Evolutionary conservation across 176 grass and related monocot genomes (phyloP).

Genomic region (Carex parvula): DNA sequence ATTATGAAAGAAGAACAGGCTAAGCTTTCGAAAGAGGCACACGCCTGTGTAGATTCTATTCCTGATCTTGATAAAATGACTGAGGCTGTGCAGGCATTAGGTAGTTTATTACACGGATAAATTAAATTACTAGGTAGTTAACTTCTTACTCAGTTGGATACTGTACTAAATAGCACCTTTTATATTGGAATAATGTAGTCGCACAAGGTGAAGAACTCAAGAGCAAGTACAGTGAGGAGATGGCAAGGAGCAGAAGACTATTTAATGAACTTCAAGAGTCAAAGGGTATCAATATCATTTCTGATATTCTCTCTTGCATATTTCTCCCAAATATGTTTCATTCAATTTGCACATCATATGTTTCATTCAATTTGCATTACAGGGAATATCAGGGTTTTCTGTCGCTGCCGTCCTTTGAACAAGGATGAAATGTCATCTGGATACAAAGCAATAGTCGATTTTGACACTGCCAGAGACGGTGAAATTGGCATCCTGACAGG

Average conservation of each 20-base stretch:
- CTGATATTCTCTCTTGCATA: constrained; percentile 20
- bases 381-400: constrained; percentile 99
- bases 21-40: constrained; percentile 70
- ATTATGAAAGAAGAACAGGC: constrained; percentile 79
- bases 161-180: constrained; percentile 8
- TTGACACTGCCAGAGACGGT: constrained; percentile 73
- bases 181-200: constrained; percentile 51
- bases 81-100: constrained; percentile 66
- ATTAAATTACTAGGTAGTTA: not conserved
- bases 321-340: constrained; percentile 10
- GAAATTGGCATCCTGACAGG: constrained; percentile 65
- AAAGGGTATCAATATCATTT: constrained; percentile 47
- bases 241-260: constrained; percentile 83
- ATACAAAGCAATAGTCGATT: constrained; percentile 56
- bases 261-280: constrained; percentile 89
- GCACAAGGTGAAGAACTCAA: constrained; percentile 91
- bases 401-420: constrained; percentile 75
- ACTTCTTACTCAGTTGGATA: not conserved
- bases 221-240: constrained; percentile 81
- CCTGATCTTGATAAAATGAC: constrained; percentile 97
- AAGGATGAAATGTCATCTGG: constrained; percentile 69
- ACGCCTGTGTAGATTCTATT: constrained; percentile 76
- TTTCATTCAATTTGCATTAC: constrained; percentile 21
- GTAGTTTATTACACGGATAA: constrained; percentile 30
- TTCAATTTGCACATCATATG: constrained; percentile 7